phyloP scores from a whole-genome alignment of 768 basidiomycete species.

The Astraeus odoratus region DNA sequence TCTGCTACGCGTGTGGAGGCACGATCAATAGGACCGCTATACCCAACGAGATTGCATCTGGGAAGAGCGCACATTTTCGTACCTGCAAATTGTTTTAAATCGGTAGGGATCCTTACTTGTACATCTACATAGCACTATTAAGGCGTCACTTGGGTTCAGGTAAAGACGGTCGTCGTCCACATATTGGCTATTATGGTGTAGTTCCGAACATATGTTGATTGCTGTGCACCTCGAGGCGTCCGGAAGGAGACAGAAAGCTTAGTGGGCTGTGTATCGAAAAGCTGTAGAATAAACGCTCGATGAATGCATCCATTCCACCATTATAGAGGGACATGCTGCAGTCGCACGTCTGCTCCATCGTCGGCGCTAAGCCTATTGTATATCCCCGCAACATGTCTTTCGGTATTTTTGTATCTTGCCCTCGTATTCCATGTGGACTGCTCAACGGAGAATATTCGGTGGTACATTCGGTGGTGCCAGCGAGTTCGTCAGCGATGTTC shows the following conservation, averaged over 20 bases:
- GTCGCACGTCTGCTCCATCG: background rate
- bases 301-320: background rate
- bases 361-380: background rate
- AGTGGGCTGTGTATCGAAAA: background rate
- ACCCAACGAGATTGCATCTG: slow-evolving; percentile 25
- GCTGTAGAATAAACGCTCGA: background rate
- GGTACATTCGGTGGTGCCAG: no score
- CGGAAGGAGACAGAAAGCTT: background rate
- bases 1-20: slow-evolving; percentile 45
- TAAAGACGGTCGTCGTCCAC: no score
- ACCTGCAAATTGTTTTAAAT: no score
- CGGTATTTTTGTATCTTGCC: background rate
- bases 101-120: background rate
- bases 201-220: background rate
- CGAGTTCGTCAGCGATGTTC: slow-evolving; percentile 13
- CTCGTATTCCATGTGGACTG: slow-evolving; percentile 9
- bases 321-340: background rate
- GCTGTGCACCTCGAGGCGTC: background rate
- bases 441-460: slow-evolving; percentile 11
- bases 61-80: slow-evolving; percentile 28
- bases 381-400: background rate
- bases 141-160: no score
- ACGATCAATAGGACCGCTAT: slow-evolving; percentile 37
- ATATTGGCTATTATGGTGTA: no score
- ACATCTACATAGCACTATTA: no score